Evolutionary conservation across 1,284 basidiomycete species (phyloP), one percentile per base, ranked within the genome.

Genomic region (Ceratobasidium papillatum): DNA sequence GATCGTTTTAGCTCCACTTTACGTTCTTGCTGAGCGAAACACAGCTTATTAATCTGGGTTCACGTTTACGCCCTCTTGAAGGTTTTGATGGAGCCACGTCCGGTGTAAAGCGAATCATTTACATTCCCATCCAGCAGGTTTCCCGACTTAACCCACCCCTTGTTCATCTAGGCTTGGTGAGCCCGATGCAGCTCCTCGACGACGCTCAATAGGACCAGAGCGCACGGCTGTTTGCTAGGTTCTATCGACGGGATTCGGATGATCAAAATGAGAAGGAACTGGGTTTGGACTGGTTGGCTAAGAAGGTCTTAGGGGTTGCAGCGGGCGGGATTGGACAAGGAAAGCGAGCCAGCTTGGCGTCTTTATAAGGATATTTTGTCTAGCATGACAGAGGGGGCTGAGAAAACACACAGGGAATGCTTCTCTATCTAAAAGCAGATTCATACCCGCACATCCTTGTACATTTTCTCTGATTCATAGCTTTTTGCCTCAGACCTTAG

Each of bases 51-150:
- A 97, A 83, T 96, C 94, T 0, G 93, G 93, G 22, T 92, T 99
- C 32, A 99, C 98, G 99, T 99, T 83, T 99, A 96, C 2, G 98
- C 98, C 30, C 92, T 99, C 80, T 85, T 99, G 36, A 99, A 99
- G 80, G 96, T 97, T 87, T 99, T 2, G 98, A 99, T 81, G 98
- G 98, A 25, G 97, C 99, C 17, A 96, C 96, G 1, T 96, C 94
- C 3, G 95, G 96, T 43, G 95, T 98, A 82, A 95, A 98, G 80
- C 90, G 98, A n/a, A 93, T 99, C 80, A 90, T 99, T 52, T 99
- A 99, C 83, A 95, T 99, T 93, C 99, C 97, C 0, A 99, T 98
- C n/a, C 99, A 99, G 82, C 97, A 99, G 79, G 83, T 94, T 72
- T 80, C 82, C 8, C 80, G 79, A 11, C 82, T 87, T 52, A 84